Base-by-base conservation (phyloP, 345 rosid genomes). In the Raphanus raphanistrum region DNA sequence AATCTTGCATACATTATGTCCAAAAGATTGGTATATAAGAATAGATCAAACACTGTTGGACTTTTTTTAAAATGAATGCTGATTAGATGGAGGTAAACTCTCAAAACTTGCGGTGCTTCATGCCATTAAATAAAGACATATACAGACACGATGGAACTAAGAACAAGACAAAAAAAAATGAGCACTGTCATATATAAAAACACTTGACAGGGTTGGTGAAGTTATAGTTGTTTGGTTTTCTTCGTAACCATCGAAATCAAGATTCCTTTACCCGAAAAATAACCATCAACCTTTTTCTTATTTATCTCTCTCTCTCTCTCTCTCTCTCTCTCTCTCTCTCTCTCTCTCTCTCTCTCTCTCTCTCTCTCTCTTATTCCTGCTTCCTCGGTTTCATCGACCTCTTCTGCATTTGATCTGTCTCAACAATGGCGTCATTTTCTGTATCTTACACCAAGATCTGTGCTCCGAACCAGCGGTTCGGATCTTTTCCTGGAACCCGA, bases 361-460 rank as follows among this genome's bases (percentile, higher is more conserved):
- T 26, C 26, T n/a, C 8, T n/a, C 6, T 60, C 52, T n/a, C 26
- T 32, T n/a, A 3, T 58, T 63, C 41, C 35, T 32, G 8, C 17
- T 60, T 50, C 82, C 78, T 79, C 74, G 82, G 82, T 79, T 38
- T 68, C 61, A 68, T 68, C 82, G 82, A n/a, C n/a, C n/a, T 36
- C 78, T 4, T 61, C 31, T 36, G 72, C 82, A 67, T 79, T 79
- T 31, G 55, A 58, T 32, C 52, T n/a, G 21, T 72, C 68, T 10
- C 17, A 55, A 50, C 33, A 67, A 93, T 93, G 98, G 89, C 91
- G 15, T 85, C 93, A 32, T 75, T 79, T 59, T 80, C 90, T 0
- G 82, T 85, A 63, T 90, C 98, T 21, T 86, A 85, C 78, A 87
- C 93, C 60, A 93, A 90, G 77, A 81, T 89, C 71, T 81, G 85